A percentile compares a stretch with the other conserved stretches of the same genome.
phyloP scores from a whole-genome alignment of 208 protist species.

The Leishmania major region DNA sequence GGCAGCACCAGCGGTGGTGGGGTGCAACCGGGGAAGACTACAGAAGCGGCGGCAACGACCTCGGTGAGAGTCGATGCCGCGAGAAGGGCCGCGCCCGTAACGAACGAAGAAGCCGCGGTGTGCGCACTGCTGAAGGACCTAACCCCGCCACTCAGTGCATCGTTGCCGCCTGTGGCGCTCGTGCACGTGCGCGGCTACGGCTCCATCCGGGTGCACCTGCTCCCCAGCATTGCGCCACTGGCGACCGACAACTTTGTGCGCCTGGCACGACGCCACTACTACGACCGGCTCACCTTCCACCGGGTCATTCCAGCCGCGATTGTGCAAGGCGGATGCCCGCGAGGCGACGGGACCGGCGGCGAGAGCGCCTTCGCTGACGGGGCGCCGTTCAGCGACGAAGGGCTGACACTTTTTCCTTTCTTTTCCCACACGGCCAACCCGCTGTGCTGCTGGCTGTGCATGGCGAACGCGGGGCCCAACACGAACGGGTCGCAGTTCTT shows the following conservation, averaged over 20 bases:
- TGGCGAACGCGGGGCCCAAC: slow-evolving; percentile 82
- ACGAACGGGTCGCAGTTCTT: slow-evolving; percentile 94
- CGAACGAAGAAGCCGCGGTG: slow-evolving; percentile 36
- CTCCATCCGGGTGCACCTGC: slow-evolving; percentile 84
- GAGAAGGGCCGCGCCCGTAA: not conserved
- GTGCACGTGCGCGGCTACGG: slow-evolving; percentile 60
- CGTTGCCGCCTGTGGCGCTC: slow-evolving; percentile 18
- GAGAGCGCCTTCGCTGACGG: slow-evolving; percentile 80
- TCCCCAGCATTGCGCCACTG: slow-evolving; percentile 91
- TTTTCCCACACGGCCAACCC: slow-evolving; percentile 48
- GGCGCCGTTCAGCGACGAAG: slow-evolving; percentile 94
- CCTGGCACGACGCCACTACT: slow-evolving; percentile 89
- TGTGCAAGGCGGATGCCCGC: slow-evolving; percentile 94
- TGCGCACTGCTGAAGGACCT: slow-evolving; percentile 34
- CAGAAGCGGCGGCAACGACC: not conserved
- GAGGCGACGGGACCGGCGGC: slow-evolving; percentile 94
- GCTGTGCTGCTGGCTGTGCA: slow-evolving; percentile 73
- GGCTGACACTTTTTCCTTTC: slow-evolving; percentile 53
- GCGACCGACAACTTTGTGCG: slow-evolving; percentile 96
- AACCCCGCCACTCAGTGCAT: not conserved
- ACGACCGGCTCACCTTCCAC: slow-evolving; percentile 95
- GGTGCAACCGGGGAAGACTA: not conserved
- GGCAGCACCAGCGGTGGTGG: not conserved
- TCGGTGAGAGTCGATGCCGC: not conserved
- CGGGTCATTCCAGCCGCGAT: slow-evolving; percentile 94